phyloP scores from a whole-genome alignment of 768 basidiomycete genomes.

The Suillus lakei region DNA sequence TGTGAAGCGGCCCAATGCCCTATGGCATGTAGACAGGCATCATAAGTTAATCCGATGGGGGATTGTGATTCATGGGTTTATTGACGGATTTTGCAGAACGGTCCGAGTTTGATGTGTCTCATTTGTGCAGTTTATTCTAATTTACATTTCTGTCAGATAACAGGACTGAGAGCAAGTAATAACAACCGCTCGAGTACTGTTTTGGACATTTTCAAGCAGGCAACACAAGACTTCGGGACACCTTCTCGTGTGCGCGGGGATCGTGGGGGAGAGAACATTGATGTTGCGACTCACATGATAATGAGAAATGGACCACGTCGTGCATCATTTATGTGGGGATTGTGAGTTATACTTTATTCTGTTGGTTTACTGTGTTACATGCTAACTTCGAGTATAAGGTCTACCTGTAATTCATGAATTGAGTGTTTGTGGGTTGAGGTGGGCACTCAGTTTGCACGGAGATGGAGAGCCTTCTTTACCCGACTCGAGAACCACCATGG shows the following conservation, averaged over 20 bases:
- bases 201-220: conserved; percentile 15
- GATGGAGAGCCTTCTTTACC: conserved; percentile 34
- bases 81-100: conserved; percentile 44
- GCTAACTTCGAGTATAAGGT: conserved; percentile 14
- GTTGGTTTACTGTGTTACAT: not conserved
- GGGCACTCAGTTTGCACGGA: conserved; percentile 26
- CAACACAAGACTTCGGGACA: conserved; percentile 27
- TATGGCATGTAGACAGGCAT: conserved; percentile 33
- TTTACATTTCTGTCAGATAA: conserved; percentile 22
- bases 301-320: conserved; percentile 16
- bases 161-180: conserved; percentile 37
- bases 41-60: conserved; percentile 41
- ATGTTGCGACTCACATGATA: conserved; percentile 32
- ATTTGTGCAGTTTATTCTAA: not conserved
- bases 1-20: conserved; percentile 31
- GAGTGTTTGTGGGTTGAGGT: conserved; percentile 37
- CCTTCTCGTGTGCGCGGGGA: conserved; percentile 41
- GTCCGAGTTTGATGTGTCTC: conserved; percentile 18
- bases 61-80: conserved; percentile 38
- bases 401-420: conserved; percentile 32
- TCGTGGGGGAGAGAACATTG: conserved; percentile 10
- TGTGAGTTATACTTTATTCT: conserved; percentile 24
- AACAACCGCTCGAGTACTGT: conserved; percentile 40
- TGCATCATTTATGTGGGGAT: conserved; percentile 46
- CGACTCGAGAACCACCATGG: conserved; percentile 25